phyloP scores from a whole-genome alignment of 1,139 yeast genomes.

The Debaryomyces sp. region DNA sequence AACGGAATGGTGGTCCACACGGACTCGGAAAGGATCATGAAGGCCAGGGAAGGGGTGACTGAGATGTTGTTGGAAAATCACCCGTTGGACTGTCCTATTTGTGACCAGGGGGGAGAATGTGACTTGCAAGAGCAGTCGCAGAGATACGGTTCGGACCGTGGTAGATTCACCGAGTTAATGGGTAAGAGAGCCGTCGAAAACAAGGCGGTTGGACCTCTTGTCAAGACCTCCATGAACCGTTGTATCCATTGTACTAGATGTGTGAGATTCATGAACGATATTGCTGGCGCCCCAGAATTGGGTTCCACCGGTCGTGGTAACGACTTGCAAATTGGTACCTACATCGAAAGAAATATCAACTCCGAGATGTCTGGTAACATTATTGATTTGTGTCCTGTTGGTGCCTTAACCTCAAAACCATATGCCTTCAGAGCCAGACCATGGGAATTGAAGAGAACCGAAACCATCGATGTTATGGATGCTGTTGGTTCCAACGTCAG shows the following conservation, averaged over 20 bases:
- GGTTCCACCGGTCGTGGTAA: conserved; percentile 92
- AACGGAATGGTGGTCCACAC: conserved; percentile 90
- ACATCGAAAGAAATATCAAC: conserved; percentile 81
- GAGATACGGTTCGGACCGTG: conserved; percentile 85
- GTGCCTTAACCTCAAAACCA: conserved; percentile 89
- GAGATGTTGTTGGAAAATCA: conserved; percentile 88
- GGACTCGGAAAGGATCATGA: conserved; percentile 75
- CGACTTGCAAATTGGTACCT: conserved; percentile 90
- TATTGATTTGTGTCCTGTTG: conserved; percentile 89
- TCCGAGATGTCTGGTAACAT: conserved; percentile 88
- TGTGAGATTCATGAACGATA: conserved; percentile 86
- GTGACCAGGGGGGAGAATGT: conserved; percentile 96
- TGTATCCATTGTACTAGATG: conserved; percentile 94
- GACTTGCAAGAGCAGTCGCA: conserved; percentile 87
- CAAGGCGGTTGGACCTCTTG: conserved; percentile 87
- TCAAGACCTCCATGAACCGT: conserved; percentile 90
- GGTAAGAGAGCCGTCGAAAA: conserved; percentile 93
- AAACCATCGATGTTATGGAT: conserved; percentile 83
- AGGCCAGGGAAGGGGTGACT: conserved; percentile 89
- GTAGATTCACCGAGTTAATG: conserved; percentile 76
- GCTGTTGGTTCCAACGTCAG: conserved; percentile 83
- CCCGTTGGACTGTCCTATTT: conserved; percentile 90
- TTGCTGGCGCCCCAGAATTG: conserved; percentile 91
- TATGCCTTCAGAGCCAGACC: conserved; percentile 92
- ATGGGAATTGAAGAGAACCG: conserved; percentile 92